Conservation (phyloP, 148 eudicot genomes). For the Hydrangea macrophylla region DNA sequence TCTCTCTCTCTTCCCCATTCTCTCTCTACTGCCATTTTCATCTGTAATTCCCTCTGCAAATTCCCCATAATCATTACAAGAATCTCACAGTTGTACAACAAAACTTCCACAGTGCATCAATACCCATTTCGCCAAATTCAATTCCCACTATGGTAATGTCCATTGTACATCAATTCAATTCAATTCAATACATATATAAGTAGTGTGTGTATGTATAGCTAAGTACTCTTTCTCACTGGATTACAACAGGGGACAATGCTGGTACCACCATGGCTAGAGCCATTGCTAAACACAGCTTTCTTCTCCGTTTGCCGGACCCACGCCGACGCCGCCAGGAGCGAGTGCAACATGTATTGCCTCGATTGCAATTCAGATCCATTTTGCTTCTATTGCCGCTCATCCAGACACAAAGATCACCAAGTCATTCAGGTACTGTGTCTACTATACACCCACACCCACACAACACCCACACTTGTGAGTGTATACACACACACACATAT, state of each 20-base stretch:
- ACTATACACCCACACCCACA: too few relatives aligned
- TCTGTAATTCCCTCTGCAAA: conserved; percentile 17
- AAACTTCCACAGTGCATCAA: conserved; percentile 14
- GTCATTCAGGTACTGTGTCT: conserved; percentile 97
- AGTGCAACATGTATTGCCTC: conserved; percentile 87
- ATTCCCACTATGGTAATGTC: conserved; percentile 24
- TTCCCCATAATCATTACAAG: conserved; percentile 1
- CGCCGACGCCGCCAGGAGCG: conserved; percentile 75
- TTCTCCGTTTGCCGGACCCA: conserved; percentile 68
- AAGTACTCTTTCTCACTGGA: not conserved
- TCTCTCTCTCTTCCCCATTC: conserved; percentile 10
- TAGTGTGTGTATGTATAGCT: not conserved
- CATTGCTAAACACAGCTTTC: conserved; percentile 58
- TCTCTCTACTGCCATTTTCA: conserved; percentile 15
- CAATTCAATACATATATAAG: not conserved
- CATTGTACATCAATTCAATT: conserved; percentile 1
- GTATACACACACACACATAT: too few relatives aligned
- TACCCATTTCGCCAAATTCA: conserved; percentile 9
- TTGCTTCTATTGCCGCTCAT: conserved; percentile 81
- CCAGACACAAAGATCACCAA: conserved; percentile 79
- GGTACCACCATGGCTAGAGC: conserved; percentile 83
- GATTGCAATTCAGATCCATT: conserved; percentile 70
- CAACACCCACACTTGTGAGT: too few relatives aligned
- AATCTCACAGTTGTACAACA: conserved; percentile 19
- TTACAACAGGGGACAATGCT: conserved; percentile 26